These are phyloP conservation scores for Candida endomychidarum DNA, from an alignment of 805 yeast species.

Conservation along the genomic window DNA sequence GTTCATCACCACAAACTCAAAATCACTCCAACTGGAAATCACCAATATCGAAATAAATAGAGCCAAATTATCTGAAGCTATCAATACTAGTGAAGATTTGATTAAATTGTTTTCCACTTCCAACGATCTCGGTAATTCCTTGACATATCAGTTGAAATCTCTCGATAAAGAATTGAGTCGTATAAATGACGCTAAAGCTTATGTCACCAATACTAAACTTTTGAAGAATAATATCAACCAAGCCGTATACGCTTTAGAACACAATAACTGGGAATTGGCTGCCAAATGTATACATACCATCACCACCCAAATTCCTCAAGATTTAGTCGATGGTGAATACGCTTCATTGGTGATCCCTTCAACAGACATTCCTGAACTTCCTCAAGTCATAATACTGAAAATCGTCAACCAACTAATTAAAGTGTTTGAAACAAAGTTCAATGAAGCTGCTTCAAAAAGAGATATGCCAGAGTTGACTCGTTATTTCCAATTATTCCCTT, in stretches of 20 bases:
- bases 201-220: constrained; percentile 64
- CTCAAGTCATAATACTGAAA: constrained; percentile 51
- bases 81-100: constrained; percentile 56
- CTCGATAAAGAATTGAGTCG: constrained; percentile 70
- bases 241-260: constrained; percentile 66
- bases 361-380: constrained; percentile 78
- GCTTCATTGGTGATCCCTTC: constrained; percentile 85
- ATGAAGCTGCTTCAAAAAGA: constrained; percentile 61
- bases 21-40: constrained; percentile 36
- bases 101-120: constrained; percentile 57
- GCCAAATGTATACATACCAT: constrained; percentile 59
- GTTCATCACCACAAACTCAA: constrained; percentile 24
- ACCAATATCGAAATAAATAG: constrained; percentile 57
- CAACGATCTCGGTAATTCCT: constrained; percentile 59
- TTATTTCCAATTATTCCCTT: constrained; percentile 84
- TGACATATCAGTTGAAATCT: constrained; percentile 67
- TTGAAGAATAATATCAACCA: constrained; percentile 65
- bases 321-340: constrained; percentile 59
- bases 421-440: constrained; percentile 63
- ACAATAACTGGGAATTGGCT: constrained; percentile 72
- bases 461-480: constrained; percentile 72
- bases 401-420: constrained; percentile 62
- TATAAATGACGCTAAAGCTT: constrained; percentile 59
- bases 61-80: constrained; percentile 62
- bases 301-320: constrained; percentile 48